Conservation (phyloP, 1,284 basidiomycete genomes). For the Ustilago bromivora region DNA sequence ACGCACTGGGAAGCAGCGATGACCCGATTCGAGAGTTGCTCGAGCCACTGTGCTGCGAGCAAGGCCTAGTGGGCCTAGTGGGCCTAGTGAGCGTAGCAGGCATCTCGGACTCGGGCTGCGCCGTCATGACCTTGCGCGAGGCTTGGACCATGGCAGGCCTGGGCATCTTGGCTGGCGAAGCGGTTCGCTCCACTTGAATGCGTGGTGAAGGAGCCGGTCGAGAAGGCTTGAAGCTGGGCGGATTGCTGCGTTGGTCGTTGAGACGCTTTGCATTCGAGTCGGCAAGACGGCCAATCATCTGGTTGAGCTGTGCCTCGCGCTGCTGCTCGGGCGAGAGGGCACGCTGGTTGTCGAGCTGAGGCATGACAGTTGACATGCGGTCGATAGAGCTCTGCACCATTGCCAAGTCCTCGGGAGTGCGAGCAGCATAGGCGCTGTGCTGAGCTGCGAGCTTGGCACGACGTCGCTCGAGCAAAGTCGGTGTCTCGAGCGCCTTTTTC, state of each 20-base stretch:
- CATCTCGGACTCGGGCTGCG: constrained; percentile 8
- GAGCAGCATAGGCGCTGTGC: constrained; percentile 49
- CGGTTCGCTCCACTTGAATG: neutral
- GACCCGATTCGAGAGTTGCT: constrained; percentile 18
- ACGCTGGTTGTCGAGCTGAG: constrained; percentile 56
- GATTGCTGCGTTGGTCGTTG: constrained; percentile 49
- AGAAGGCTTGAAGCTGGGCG: constrained; percentile 25
- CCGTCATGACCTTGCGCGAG: neutral
- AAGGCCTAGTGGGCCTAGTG: constrained; percentile 13
- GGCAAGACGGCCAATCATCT: constrained; percentile 35
- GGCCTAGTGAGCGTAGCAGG: constrained; percentile 30
- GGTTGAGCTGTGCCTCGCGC: constrained; percentile 34
- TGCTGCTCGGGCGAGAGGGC: constrained; percentile 37
- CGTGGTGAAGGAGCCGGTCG: constrained; percentile 27
- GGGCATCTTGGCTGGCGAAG: constrained; percentile 4
- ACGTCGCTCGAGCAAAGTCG: constrained; percentile 44
- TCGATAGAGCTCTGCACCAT: constrained; percentile 56
- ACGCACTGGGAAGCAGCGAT: constrained; percentile 19
- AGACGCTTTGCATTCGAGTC: constrained; percentile 37
- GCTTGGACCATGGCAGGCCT: constrained; percentile 1
- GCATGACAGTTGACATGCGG: constrained; percentile 50
- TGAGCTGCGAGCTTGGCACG: constrained; percentile 47
- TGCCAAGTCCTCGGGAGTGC: constrained; percentile 52
- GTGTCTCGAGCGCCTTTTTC: constrained; percentile 31
- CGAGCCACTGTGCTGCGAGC: constrained; percentile 19